These are phyloP conservation scores for Apiotrichum veenhuisii DNA, from an alignment of 1,284 basidiomycete genomes.

Conservation along the genomic window DNA sequence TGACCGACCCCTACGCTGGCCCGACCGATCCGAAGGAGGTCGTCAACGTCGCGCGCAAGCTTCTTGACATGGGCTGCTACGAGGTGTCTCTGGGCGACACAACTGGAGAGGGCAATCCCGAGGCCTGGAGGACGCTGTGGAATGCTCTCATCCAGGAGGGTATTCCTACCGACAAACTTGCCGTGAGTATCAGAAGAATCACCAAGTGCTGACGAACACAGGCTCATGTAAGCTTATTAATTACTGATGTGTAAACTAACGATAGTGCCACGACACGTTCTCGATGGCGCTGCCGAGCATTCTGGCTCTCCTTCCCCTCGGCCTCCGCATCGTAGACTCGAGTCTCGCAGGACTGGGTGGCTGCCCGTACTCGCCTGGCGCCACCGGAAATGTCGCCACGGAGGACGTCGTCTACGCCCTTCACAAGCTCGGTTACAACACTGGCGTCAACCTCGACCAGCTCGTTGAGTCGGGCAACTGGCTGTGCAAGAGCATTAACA, in stretches of 20 bases:
- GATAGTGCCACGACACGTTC: constrained; percentile 85
- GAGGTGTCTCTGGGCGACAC: constrained; percentile 91
- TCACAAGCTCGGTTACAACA: constrained; percentile 64
- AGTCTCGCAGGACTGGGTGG: constrained; percentile 86
- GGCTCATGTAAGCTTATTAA: constrained; percentile 53
- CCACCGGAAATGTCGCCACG: constrained; percentile 88
- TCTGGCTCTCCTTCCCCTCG: constrained; percentile 49
- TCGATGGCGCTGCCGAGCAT: constrained; percentile 64
- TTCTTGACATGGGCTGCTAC: constrained; percentile 89
- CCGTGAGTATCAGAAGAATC: constrained; percentile 54
- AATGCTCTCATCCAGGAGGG: constrained; percentile 61
- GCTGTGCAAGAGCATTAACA: constrained; percentile 66
- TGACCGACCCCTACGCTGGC: constrained; percentile 83
- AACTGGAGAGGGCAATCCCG: constrained; percentile 78
- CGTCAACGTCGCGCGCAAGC: constrained; percentile 63
- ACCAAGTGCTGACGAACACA: not conserved
- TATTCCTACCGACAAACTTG: constrained; percentile 57
- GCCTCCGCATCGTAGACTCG: constrained; percentile 55
- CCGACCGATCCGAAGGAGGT: constrained; percentile 65
- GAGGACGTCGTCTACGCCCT: constrained; percentile 86
- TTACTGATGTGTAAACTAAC: not conserved
- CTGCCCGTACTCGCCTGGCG: constrained; percentile 92
- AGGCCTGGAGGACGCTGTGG: constrained; percentile 63
- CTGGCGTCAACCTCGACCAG: constrained; percentile 63
- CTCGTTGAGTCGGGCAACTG: constrained; percentile 74